phyloP scores from a whole-genome alignment of 768 basidiomycete genomes.

The Termitomyces titanicus region DNA sequence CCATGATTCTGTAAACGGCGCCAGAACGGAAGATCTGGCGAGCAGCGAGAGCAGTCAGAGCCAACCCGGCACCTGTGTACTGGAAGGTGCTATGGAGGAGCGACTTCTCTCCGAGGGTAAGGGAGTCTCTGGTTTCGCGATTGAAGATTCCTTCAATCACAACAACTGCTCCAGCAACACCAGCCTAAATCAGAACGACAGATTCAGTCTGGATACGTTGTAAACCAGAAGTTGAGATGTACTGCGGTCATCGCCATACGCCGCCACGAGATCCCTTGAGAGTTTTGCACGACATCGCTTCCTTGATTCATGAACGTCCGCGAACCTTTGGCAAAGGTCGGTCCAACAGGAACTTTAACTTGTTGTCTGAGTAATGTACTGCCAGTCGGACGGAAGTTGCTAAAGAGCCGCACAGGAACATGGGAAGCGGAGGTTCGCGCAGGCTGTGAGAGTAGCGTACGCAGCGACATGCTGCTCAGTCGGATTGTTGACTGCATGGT shows the following conservation, averaged over 20 bases:
- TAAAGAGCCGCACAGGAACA: constrained; percentile 15
- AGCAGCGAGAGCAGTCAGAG: constrained; percentile 74
- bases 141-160: constrained; percentile 66
- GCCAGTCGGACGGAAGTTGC: constrained; percentile 26
- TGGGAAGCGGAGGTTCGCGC: background rate
- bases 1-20: constrained; percentile 69
- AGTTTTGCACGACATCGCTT: constrained; percentile 24
- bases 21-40: constrained; percentile 73
- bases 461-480: constrained; percentile 4
- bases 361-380: constrained; percentile 25
- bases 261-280: constrained; percentile 32
- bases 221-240: constrained; percentile 15
- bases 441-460: constrained; percentile 9
- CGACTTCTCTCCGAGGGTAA: constrained; percentile 58
- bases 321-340: constrained; percentile 25
- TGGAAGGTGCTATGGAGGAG: constrained; percentile 77
- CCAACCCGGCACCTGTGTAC: constrained; percentile 80
- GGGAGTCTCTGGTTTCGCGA: constrained; percentile 70
- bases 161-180: constrained; percentile 69
- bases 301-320: constrained; percentile 51
- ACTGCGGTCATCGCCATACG: constrained; percentile 49
- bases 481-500: constrained; percentile 11
- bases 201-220: background rate
- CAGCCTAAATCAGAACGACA: constrained; percentile 39
- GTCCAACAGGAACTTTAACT: constrained; percentile 16